Percentiles rank a stretch among this genome's conserved stretches.
Evolutionary conservation across 2,329 filamentous ascomycete species (phyloP).

Genomic region (Cryoendolithus antarcticus): DNA sequence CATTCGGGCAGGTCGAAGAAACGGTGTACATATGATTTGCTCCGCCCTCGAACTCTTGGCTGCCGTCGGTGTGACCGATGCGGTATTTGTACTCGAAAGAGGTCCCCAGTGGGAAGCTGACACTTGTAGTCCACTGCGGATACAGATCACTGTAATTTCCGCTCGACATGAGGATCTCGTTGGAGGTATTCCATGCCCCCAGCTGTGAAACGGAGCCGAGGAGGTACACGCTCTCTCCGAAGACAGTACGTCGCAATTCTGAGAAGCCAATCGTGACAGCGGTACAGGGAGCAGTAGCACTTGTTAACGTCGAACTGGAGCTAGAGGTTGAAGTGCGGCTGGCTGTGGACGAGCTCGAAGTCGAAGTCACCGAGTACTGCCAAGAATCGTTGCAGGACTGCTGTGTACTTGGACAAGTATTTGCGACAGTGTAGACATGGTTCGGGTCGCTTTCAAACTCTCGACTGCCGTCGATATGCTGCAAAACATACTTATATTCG

Average conservation of each 20-base stretch:
- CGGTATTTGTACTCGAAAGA: conserved; percentile 49
- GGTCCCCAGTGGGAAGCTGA: conserved; percentile 44
- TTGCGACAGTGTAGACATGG: conserved; percentile 28
- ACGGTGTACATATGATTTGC: too few species aligned
- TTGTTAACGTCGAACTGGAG: neutral
- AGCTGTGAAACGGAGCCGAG: too few species aligned
- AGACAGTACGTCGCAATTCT: neutral
- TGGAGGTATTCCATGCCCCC: too few species aligned
- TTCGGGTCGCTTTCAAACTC: conserved; percentile 53
- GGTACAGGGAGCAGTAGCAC: neutral
- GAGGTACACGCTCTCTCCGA: too few species aligned
- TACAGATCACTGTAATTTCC: too few species aligned
- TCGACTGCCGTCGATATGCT: conserved; percentile 41
- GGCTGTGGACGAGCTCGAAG: neutral
- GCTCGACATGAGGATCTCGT: too few species aligned
- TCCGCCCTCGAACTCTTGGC: too few species aligned
- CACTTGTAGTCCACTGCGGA: conserved; percentile 22
- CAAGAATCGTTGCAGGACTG: conserved; percentile 25
- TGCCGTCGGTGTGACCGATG: conserved; percentile 22
- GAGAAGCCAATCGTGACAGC: neutral
- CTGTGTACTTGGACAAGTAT: conserved; percentile 23
- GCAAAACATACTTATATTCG: conserved; percentile 49
- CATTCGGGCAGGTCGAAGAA: too few species aligned
- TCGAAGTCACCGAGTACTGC: conserved; percentile 11
- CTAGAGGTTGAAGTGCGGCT: neutral